phyloP scores from a whole-genome alignment of 78 protist species.

The Dictyostelium firmibasis region DNA sequence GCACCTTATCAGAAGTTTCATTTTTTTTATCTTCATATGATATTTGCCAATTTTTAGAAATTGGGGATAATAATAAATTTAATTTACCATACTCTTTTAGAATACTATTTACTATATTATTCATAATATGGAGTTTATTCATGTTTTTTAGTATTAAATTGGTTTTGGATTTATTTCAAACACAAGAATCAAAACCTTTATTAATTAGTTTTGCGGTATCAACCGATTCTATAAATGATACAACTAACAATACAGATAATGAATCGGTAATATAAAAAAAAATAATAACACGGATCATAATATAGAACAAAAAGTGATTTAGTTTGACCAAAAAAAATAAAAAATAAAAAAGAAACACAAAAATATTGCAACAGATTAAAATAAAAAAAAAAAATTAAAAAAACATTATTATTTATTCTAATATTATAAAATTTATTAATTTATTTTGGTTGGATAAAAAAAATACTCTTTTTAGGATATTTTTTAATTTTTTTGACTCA shows the following conservation, averaged over 20 bases:
- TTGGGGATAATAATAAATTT: not conserved
- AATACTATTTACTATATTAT: not conserved
- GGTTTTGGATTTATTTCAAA: constrained; percentile 36
- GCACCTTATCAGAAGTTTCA: constrained; percentile 41
- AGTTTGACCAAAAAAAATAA: too few species aligned
- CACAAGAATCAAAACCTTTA: not conserved
- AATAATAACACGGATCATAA: too few species aligned
- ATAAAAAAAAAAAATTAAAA: too few species aligned
- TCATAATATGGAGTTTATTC: constrained; percentile 37
- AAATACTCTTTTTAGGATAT: too few species aligned
- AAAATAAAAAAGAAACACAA: too few species aligned
- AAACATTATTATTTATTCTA: too few species aligned
- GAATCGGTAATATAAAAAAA: not conserved
- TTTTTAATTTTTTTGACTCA: too few species aligned
- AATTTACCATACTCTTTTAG: not conserved
- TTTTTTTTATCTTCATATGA: constrained; percentile 38
- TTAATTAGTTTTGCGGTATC: not conserved
- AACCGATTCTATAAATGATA: not conserved
- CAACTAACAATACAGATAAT: not conserved
- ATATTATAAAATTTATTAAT: too few species aligned
- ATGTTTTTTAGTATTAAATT: constrained; percentile 60
- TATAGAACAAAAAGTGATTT: too few species aligned
- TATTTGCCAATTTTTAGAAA: constrained; percentile 14
- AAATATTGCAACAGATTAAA: too few species aligned
- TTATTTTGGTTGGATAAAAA: too few species aligned